These are phyloP conservation scores for Pterocarpus macrocarpus DNA, from an alignment of 306 rosid species.

Conservation along the genomic window DNA sequence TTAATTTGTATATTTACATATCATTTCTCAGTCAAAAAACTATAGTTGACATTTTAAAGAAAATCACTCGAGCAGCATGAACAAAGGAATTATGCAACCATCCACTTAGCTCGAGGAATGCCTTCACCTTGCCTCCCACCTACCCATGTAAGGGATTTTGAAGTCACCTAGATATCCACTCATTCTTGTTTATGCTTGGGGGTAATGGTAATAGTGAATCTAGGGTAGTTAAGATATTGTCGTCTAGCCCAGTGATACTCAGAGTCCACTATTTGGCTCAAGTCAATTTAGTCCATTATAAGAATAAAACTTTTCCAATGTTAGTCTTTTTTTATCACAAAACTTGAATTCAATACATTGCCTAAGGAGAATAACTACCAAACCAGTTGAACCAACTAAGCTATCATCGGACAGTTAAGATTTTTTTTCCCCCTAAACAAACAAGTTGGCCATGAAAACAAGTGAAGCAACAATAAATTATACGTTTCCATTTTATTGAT, in stretches of 20 bases:
- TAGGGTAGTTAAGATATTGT: neutral
- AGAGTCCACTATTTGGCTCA: no score
- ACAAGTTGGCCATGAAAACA: conserved; percentile 2
- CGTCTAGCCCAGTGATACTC: no score
- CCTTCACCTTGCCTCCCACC: neutral
- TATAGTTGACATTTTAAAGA: conserved; percentile 16
- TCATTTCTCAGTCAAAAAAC: neutral
- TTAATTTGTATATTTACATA: no score
- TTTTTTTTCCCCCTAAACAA: neutral
- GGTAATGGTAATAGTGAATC: neutral
- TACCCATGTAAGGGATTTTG: neutral
- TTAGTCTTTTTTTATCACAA: no score
- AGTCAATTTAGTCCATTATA: no score
- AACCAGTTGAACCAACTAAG: no score
- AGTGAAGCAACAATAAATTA: neutral
- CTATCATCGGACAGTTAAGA: neutral
- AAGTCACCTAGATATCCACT: neutral
- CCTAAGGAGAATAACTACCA: no score
- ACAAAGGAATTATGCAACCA: neutral
- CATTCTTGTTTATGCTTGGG: conserved; percentile 1
- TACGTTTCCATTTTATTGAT: conserved; percentile 14
- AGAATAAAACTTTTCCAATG: no score
- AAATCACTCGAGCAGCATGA: neutral
- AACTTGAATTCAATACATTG: no score
- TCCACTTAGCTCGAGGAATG: neutral